Base-by-base conservation (phyloP, 2,329 filamentous ascomycete genomes). In the Rhytidhysteron rufulum region DNA sequence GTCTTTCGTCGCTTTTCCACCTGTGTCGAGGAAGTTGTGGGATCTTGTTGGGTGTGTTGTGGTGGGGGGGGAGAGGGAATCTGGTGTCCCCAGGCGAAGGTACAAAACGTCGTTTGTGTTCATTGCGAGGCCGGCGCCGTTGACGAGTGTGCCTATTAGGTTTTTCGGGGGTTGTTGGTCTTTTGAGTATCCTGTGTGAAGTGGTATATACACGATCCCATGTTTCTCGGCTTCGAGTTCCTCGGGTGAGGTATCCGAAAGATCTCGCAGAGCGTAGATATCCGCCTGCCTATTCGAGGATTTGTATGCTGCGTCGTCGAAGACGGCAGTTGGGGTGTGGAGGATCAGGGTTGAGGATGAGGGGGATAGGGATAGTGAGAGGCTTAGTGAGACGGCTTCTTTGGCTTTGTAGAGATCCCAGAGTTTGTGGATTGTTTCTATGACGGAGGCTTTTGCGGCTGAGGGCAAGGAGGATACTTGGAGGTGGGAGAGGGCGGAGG, bases 101-200 rank as follows among this genome's bases (percentile, higher is more conserved):
- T 77, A 73, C 2, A 95, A 78, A 0, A 86, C 85, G 60, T 95
- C 89, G 44, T 90, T 82, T 0, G 88, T 95, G 60, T 93, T 93
- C 86, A 95, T 93, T 0, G 88, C 88, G 1, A 95, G 76, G 0
- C 89, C 89, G 0, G 90, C 89, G 31, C 89, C 88, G 57, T 95
- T 95, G 48, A 95, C 88, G 9, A 94, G 72, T 1, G 86, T 95
- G 27, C 88, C 89, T 39, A 95, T 83, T 46, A 81, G 81, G 39
- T 75, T 79, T 39, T 70, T 58, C 31, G 9, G 53, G 20, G 15
- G 6, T 24, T 18, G 15, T 25, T 35, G 7, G 37, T 34, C 31
- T 44, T 39, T 5, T 33, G 27, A 17, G 4, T 32, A 38, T 10
- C 56, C 48, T 5, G 50, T 41, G 10, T 43, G 60, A 3, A 78